phyloP scores from a whole-genome alignment of 2,329 filamentous ascomycete genomes.

The Chaetomium sp. region DNA sequence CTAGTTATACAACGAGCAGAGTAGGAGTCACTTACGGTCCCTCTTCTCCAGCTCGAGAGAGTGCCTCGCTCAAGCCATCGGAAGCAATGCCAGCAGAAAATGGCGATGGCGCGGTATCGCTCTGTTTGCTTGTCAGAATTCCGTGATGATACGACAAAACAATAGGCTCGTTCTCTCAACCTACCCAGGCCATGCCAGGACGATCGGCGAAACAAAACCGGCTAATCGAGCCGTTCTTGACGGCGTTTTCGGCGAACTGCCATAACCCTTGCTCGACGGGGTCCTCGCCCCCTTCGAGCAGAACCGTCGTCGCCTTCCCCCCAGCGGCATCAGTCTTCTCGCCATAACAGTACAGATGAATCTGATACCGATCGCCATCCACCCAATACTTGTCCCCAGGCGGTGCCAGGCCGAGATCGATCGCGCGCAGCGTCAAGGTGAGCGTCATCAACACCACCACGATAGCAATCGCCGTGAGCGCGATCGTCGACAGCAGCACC shows the following conservation, averaged over 20 bases:
- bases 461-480: constrained; percentile 61
- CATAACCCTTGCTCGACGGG: constrained; percentile 75
- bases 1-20: no score
- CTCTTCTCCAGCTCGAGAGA: constrained; percentile 70
- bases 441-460: constrained; percentile 70
- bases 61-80: constrained; percentile 79
- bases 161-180: constrained; percentile 9
- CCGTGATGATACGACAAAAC: not conserved
- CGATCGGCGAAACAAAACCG: constrained; percentile 96
- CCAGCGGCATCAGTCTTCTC: constrained; percentile 54
- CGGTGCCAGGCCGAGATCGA: constrained; percentile 67
- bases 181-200: constrained; percentile 73
- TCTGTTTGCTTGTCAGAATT: constrained; percentile 29
- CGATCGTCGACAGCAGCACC: constrained; percentile 67
- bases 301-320: constrained; percentile 63
- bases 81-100: constrained; percentile 90
- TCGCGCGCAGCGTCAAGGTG: constrained; percentile 70
- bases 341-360: constrained; percentile 83
- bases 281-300: constrained; percentile 77
- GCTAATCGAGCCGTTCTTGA: constrained; percentile 72
- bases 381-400: constrained; percentile 75
- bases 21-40: constrained; percentile 50
- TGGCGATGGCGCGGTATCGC: constrained; percentile 87
- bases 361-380: constrained; percentile 74
- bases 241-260: constrained; percentile 67